These are phyloP conservation scores for Syzygium syzygioides DNA, from an alignment of 441 rosid genomes.

Conservation along the genomic window DNA sequence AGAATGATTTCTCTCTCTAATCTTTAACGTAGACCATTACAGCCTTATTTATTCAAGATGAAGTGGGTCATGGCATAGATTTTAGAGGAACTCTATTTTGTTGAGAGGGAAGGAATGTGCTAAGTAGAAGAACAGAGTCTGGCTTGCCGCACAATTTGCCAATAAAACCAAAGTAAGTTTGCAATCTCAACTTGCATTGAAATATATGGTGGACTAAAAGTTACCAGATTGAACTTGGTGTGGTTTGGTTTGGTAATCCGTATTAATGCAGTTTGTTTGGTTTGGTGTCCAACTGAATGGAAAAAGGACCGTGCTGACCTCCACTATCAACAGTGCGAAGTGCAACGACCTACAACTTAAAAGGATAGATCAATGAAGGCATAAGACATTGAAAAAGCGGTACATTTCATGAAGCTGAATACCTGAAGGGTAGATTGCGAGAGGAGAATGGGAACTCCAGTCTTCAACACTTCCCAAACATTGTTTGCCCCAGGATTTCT, in stretches of 20 bases:
- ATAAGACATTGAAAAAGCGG: not conserved
- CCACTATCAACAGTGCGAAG: not conserved
- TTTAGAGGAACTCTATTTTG: not conserved
- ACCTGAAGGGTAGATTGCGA: constrained; percentile 92
- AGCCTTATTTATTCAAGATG: not conserved
- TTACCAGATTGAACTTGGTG: not conserved
- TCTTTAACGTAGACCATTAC: not conserved
- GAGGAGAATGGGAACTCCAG: constrained; percentile 74
- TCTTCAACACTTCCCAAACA: constrained; percentile 73
- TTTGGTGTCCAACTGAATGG: not conserved
- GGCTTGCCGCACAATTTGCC: not conserved
- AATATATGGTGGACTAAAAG: not conserved
- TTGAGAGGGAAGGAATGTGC: not conserved
- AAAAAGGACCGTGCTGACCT: not conserved
- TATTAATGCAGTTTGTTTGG: not conserved
- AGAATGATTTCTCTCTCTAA: not conserved
- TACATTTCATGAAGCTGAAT: constrained; percentile 9
- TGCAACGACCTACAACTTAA: not conserved
- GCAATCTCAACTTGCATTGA: not conserved
- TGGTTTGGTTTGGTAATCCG: not conserved
- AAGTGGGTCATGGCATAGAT: not conserved
- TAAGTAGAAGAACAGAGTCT: not conserved
- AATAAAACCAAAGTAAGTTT: not conserved
- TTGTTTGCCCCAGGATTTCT: constrained; percentile 62
- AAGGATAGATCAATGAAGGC: constrained; percentile 2